Base-by-base conservation (phyloP, 2,329 filamentous ascomycete species). In the Alternaria gaisen region DNA sequence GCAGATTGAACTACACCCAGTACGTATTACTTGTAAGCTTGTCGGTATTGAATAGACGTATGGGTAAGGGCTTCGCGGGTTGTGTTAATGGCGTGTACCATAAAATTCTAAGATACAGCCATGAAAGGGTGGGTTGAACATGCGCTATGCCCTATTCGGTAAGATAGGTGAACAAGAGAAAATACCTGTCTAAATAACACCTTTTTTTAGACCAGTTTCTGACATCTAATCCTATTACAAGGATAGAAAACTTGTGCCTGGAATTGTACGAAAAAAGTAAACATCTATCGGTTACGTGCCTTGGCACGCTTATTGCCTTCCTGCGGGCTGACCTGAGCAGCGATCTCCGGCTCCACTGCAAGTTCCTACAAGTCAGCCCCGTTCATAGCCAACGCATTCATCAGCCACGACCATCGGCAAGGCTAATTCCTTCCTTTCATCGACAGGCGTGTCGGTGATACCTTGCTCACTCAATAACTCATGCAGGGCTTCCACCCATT, bases 291-390 rank as follows among this genome's bases (percentile, higher is more conserved):
- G 11, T 3, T 42, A 6, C 9, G 5, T 20, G 34, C 26, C 36
- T 40, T 30, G 36, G 50, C 34, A 38, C 14, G 32, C 46, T 48
- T 26, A 16, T 32, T 36, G 30, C 46, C 22, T 50, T 50, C 30
- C 46, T 34, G 32, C 30, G 20, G 32, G 30, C 20, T 50, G 16
- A 9, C 36, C n/a, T 38, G 32, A 2, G 32, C 34, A 48, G 8
- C 30, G 18, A 34, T 41, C 20, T 16, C 11, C 40, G 12, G 14
- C 32, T 50, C 24, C 8, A 16, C 16, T 18, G 14, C 51, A 22
- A n/a, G 38, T 24, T 42, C 14, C 40, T 22, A 42, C 51, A 12
- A 32, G 38, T 24, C 22, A 10, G 20, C 51, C 16, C 16, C 28
- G 14, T 20, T 16, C 26, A 43, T 6, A 11, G 20, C 36, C 34